Base-by-base conservation (phyloP, 805 yeast genomes). In the Nakazawaea ernobii region DNA sequence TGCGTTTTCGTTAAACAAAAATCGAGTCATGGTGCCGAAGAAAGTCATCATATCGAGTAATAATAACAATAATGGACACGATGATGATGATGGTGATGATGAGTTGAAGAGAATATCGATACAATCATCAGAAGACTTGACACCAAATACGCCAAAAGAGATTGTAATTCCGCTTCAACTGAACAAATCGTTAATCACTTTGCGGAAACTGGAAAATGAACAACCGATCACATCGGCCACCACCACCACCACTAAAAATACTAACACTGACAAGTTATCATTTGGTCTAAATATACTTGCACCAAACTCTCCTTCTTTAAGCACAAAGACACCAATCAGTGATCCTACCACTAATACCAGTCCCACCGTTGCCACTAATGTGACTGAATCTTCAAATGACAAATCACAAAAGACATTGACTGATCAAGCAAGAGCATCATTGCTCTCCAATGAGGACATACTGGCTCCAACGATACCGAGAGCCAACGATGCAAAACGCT, bases 1-100 rank as follows among this genome's bases (percentile, higher is more conserved):
- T 14, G 69, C 66, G 8, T 67, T 69, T 42, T 60, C 69, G 0
- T 35, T 68, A 42, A 66, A 61, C 53, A 58, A 57, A 33, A 48
- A 39, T 36, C 39, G 24, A 32, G 33, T 11, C 3, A 15, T 24
- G 13, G 17, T 28, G 6, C 39, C 30, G 33, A 32, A 39, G 24
- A 20, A 20, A 20, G 5, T 20, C 24, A 20, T 20, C 9, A 29
- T 15, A 7, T 13, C 27, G 30, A 11, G n/a, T n/a, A n/a, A n/a
- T n/a, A n/a, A n/a, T n/a, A n/a, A n/a, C n/a, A n/a, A 35, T 6
- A 26, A 28, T 17, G 24, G 8, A 17, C n/a, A 6, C 5, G 43
- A 38, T 8, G 46, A 42, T 1, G 46, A 42, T 42, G 46, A 38
- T 6, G 6, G 32, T 6, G 24, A 42, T 42, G 43, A 38, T 6